Percentiles rank a stretch among this genome's conserved stretches.
Evolutionary conservation across 495 filamentous ascomycete species (phyloP).

Genomic region (Aspergillus mulundensis): DNA sequence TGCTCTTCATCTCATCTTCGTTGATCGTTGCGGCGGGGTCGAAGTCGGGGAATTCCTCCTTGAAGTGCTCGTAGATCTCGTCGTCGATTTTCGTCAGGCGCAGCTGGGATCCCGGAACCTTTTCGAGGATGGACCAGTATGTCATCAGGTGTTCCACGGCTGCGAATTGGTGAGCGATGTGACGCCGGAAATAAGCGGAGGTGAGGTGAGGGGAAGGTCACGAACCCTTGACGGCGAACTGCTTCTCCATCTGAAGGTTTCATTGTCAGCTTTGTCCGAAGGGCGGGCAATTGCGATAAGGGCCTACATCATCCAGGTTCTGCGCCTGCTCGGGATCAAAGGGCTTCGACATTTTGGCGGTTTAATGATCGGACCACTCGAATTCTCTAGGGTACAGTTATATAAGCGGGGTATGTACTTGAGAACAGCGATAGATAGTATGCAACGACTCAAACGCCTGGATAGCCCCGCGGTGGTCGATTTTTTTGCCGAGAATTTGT

Average conservation of each 20-base stretch:
- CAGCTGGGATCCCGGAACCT: constrained; percentile 75
- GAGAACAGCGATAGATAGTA: not conserved
- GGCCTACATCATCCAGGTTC: constrained; percentile 72
- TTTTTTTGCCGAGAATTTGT: constrained; percentile 36
- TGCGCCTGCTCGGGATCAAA: constrained; percentile 67
- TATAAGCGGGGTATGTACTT: not conserved
- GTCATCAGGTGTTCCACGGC: constrained; percentile 93
- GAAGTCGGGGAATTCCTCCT: constrained; percentile 85
- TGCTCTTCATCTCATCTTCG: constrained; percentile 97
- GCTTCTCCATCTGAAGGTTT: constrained; percentile 83
- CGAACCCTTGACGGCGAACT: constrained; percentile 94
- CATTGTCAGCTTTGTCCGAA: constrained; percentile 23
- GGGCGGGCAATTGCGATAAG: not conserved
- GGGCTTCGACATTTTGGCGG: constrained; percentile 42
- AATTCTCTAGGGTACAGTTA: not conserved
- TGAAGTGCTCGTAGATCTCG: constrained; percentile 87
- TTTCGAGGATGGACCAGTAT: constrained; percentile 94
- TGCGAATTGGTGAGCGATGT: constrained; percentile 30
- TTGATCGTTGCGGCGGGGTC: constrained; percentile 73
- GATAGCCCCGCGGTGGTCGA: constrained; percentile 22
- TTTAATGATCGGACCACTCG: not conserved
- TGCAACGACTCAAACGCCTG: not conserved
- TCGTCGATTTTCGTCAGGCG: constrained; percentile 91
- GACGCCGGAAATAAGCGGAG: not conserved
- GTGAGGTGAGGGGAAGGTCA: not conserved